A percentile compares a stretch with the other conserved stretches of the same genome.
These are phyloP conservation scores for Agrocybe pediades DNA, from an alignment of 768 basidiomycete genomes.

Conservation along the genomic window DNA sequence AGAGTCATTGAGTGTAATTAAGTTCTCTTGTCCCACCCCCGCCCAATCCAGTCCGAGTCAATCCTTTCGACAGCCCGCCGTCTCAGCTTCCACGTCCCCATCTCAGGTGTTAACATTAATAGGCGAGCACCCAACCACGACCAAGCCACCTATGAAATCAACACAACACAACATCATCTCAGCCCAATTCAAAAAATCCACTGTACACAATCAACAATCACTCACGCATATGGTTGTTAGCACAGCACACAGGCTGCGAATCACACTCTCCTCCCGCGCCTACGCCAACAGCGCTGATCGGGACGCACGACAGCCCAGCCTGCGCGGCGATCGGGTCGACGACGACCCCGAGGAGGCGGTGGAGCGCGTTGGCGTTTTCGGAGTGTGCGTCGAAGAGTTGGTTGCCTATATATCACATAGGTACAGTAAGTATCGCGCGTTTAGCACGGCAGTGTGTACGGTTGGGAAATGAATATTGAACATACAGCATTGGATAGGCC, in stretches of 20 bases:
- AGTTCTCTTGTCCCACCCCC: no score
- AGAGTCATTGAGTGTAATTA: no score
- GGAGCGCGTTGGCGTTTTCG: neutral
- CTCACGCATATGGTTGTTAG: neutral
- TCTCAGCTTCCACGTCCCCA: no score
- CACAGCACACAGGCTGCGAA: conserved; percentile 6
- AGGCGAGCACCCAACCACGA: no score
- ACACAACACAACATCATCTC: no score
- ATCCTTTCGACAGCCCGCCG: no score
- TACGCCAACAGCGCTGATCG: conserved; percentile 21
- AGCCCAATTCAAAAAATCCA: no score
- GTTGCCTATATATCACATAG: conserved; percentile 25
- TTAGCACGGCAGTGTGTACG: neutral
- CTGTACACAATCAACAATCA: no score
- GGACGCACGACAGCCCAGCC: conserved; percentile 22
- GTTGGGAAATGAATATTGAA: neutral
- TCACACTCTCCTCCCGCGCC: conserved; percentile 8
- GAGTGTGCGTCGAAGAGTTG: conserved; percentile 8
- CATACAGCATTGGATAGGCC: conserved; percentile 29
- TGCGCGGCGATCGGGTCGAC: conserved; percentile 1
- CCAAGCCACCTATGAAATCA: no score
- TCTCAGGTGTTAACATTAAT: no score
- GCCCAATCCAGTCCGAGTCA: no score
- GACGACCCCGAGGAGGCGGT: conserved; percentile 9
- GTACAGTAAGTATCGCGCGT: neutral